Evolutionary conservation across 257 asterid species (phyloP), one percentile per base, ranked within the genome.

Genomic region (Echites panduratus): DNA sequence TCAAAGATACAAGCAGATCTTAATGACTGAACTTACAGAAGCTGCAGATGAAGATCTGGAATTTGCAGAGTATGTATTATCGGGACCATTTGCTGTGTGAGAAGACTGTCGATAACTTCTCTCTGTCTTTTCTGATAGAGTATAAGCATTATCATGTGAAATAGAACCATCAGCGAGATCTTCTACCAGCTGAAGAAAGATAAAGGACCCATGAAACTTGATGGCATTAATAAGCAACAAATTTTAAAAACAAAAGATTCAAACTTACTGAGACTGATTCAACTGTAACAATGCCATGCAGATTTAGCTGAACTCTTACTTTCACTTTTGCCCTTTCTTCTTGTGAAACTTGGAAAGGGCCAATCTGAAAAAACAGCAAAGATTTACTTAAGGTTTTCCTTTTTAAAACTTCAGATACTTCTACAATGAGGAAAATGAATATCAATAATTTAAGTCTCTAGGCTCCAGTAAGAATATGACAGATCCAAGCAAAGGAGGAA

Each of bases 201-300:
- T 24, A 73, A 66, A 70, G 71, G 52, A 63, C 41, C 62, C 67
- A 68, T 20, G 32, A 62, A 73, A 68, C 27, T 70, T 44, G 73
- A 44, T 43, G 43, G 80, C 76, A 80, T 76, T 56, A 44, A 41
- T 73, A 75, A 44, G 17, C 6, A 49, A 73, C 69, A 41, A 59
- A 19, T 62, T 75, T 54, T 41, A 68, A 63, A n/a, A 29, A 69
- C 27, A 9, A 32, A 66, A 70, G 66, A 74, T 74, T 62, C 66
- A 68, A 49, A 87, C 99, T 73, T 83, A 92, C 99, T 66, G 87
- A 81, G 52, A 95, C 97, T 63, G 97, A 84, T 59, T 84, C 89
- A 77, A 90, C 80, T 65, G 89, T 71, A 78, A 92, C 85, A 79
- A 90, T 83, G 72, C 99, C 99, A 68, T 91, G 90, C 77, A 89